These are phyloP conservation scores for Mortierella alpina DNA, from an alignment of 192 early-diverging fungal genomes.

Conservation along the genomic window DNA sequence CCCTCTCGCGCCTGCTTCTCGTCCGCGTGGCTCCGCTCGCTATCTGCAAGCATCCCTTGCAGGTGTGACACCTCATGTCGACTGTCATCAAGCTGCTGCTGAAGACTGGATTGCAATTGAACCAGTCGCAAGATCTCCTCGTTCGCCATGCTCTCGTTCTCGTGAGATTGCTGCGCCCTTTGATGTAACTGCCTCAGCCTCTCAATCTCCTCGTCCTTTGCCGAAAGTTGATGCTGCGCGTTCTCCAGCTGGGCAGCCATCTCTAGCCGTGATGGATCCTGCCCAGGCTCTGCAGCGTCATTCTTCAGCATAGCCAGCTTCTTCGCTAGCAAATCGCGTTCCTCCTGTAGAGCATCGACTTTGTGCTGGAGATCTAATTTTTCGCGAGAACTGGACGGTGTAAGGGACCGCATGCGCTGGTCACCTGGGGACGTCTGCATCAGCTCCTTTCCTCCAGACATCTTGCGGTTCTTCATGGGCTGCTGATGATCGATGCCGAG, in stretches of 20 bases:
- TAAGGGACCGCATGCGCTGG: no score
- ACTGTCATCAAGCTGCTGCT: neutral
- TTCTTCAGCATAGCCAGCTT: no score
- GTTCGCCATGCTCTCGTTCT: neutral
- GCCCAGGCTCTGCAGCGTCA: no score
- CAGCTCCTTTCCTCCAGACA: slow-evolving; percentile 4
- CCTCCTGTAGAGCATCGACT: no score
- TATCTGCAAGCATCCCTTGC: neutral
- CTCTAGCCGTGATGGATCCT: slow-evolving; percentile 14
- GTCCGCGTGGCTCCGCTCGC: neutral
- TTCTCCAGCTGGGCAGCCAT: slow-evolving; percentile 13
- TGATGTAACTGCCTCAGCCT: neutral
- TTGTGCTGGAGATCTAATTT: no score
- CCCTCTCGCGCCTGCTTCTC: slow-evolving; percentile 6
- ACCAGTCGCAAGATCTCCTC: neutral
- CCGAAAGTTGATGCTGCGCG: neutral
- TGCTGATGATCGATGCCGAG: neutral
- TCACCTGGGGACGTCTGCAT: neutral
- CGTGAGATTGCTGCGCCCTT: neutral
- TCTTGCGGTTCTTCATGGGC: neutral
- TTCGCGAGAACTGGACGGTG: no score
- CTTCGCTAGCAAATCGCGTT: no score
- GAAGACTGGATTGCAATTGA: neutral
- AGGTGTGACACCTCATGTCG: slow-evolving; percentile 6
- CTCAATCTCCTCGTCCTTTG: slow-evolving; percentile 10